phyloP scores from a whole-genome alignment of 2,329 filamentous ascomycete species.

The Aspergillus sp. region DNA sequence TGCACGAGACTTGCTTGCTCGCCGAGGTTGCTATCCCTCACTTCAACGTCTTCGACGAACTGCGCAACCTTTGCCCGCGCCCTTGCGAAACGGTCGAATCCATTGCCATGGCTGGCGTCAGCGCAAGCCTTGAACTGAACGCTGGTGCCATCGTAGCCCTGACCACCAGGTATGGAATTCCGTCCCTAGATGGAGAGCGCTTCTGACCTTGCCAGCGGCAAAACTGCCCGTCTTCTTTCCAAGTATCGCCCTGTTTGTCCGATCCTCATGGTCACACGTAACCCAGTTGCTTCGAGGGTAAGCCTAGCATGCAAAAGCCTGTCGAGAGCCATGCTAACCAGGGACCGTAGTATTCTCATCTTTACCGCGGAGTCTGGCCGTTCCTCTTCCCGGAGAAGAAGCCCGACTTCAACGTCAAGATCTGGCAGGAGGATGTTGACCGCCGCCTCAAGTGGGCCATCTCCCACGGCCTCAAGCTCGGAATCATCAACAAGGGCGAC shows the following conservation, averaged over 20 bases:
- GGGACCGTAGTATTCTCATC: slow-evolving; percentile 59
- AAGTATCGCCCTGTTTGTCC: slow-evolving; percentile 99
- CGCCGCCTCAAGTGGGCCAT: slow-evolving; percentile 96
- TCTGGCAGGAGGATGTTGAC: slow-evolving; percentile 99
- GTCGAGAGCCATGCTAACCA: background rate
- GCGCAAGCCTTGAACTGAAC: slow-evolving; percentile 89
- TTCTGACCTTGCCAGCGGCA: slow-evolving; percentile 51
- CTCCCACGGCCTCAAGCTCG: slow-evolving; percentile 71
- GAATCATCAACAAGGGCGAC: slow-evolving; percentile 70
- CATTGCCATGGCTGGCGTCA: slow-evolving; percentile 93
- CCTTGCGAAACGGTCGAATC: slow-evolving; percentile 86
- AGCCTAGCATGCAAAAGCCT: slow-evolving; percentile 21
- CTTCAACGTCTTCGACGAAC: slow-evolving; percentile 91
- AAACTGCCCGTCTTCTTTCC: slow-evolving; percentile 87
- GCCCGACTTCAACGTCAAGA: slow-evolving; percentile 84
- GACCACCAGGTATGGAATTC: slow-evolving; percentile 61
- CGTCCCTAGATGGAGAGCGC: slow-evolving; percentile 2
- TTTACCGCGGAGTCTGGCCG: slow-evolving; percentile 96
- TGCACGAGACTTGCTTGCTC: slow-evolving; percentile 95
- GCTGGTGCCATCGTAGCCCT: slow-evolving; percentile 93
- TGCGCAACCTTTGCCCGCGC: slow-evolving; percentile 71
- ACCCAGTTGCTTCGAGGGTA: slow-evolving; percentile 64
- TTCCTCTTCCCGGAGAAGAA: slow-evolving; percentile 90
- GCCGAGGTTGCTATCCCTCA: slow-evolving; percentile 97
- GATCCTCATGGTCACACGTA: slow-evolving; percentile 98